phyloP scores from a whole-genome alignment of 2,329 filamentous ascomycete species.

The Delphinella strobiligena region DNA sequence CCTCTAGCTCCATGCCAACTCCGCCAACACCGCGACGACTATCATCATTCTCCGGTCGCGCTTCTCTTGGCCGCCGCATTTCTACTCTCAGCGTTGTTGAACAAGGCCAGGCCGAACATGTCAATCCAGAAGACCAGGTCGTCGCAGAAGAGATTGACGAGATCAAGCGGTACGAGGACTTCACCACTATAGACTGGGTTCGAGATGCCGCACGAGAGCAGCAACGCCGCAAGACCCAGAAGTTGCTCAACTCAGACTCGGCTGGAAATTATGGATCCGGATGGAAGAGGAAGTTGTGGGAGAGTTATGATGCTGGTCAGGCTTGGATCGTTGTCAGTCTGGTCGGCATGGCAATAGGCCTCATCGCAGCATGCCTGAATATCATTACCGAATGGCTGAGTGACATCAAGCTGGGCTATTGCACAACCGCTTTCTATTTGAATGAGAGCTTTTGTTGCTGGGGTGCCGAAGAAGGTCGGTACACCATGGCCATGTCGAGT shows the following conservation, averaged over 20 bases:
- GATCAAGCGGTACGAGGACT: conserved; percentile 97
- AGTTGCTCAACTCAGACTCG: conserved; percentile 59
- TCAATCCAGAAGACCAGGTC: conserved; percentile 49
- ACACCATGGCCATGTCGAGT: conserved; percentile 27
- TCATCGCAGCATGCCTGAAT: conserved; percentile 87
- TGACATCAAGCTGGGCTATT: conserved; percentile 93
- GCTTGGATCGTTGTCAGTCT: conserved; percentile 96
- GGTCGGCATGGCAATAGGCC: conserved; percentile 80
- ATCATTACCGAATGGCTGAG: conserved; percentile 95
- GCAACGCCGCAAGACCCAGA: conserved; percentile 62
- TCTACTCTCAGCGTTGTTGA: conserved; percentile 54
- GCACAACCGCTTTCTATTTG: conserved; percentile 87
- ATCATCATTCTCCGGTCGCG: conserved; percentile 34
- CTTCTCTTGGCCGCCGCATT: conserved; percentile 51
- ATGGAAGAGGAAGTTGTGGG: conserved; percentile 70
- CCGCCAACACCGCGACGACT: conserved; percentile 15
- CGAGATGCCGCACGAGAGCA: conserved; percentile 92
- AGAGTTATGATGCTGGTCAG: conserved; percentile 90
- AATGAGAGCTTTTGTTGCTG: conserved; percentile 98
- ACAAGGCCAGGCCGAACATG: conserved; percentile 43
- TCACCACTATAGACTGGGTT: conserved; percentile 98
- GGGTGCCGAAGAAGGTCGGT: conserved; percentile 64
- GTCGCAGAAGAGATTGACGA: conserved; percentile 93
- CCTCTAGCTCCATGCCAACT: neutral
- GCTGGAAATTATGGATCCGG: conserved; percentile 57